Base-by-base conservation (phyloP, 257 asterid genomes). In the Nicotiana paniculata region DNA sequence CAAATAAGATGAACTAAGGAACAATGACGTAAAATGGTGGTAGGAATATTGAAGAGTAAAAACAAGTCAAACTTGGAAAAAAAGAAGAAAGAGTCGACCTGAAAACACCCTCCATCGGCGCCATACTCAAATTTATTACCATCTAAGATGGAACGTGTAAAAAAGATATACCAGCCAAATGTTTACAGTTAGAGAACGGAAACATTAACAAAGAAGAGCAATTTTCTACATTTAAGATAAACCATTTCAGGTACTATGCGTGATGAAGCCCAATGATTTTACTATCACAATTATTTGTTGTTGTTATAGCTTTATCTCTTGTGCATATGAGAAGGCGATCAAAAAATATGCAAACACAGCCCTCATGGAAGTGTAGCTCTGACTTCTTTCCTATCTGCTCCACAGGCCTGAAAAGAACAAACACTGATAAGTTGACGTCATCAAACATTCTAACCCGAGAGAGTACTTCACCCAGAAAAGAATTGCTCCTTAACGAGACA, bases 331-430 rank as follows among this genome's bases (percentile, higher is more conserved):
- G 64, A 21, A 76, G 30, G 77, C 0, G 58, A 8, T 70, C 53
- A 64, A 66, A 18, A 51, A 48, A 61, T 43, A 43, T 11, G 76
- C 51, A n/a, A 32, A 11, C 1, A 43, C 13, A 16, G 80, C 18
- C 69, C 80, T 96, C 92, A 96, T n/a, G 99, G 98, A 85, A 96
- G 98, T 68, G 77, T 85, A 6, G 92, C 85, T 87, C 96, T 91
- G 77, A 96, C 61, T 83, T 93, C 97, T 88, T 91, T 96, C 85
- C 96, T 90, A 85, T 93, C 97, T 57, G 96, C 94, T 88, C 99
- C 98, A 79, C 83, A 94, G 1, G 96, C 84, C 99, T 95, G 97
- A 85, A 86, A 84, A 5, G 77, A 63, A 53, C 58, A 81, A 30
- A 46, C 21, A 35, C 13, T 35, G 28, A 54, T 82, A n/a, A 77